Percentiles rank a stretch among this genome's conserved stretches.
phyloP scores from a whole-genome alignment of 2,329 filamentous ascomycete species.

The Orbilia ellipsospora region DNA sequence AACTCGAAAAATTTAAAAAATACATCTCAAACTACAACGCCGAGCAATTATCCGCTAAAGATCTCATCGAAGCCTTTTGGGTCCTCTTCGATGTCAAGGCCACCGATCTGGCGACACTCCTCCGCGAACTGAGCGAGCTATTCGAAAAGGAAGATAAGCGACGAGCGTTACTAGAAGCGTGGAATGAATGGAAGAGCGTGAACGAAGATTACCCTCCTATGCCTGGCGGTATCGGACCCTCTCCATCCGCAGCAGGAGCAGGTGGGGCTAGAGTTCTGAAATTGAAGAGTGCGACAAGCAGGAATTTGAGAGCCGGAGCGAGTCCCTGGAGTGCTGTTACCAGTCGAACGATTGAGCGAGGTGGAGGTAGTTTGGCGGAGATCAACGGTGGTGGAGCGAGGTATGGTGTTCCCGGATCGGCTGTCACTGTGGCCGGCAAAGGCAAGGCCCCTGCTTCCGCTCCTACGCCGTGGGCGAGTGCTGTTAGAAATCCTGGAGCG shows the following conservation, averaged over 20 bases:
- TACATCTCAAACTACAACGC: constrained; percentile 82
- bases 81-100: constrained; percentile 62
- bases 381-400: constrained; percentile 25
- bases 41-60: constrained; percentile 74
- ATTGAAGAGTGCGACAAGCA: constrained; percentile 74
- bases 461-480: constrained; percentile 56
- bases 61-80: constrained; percentile 77
- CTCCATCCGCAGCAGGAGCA: constrained; percentile 63
- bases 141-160: constrained; percentile 85
- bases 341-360: constrained; percentile 60
- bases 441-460: constrained; percentile 54
- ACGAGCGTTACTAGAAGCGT: constrained; percentile 79
- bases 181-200: constrained; percentile 81
- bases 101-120: constrained; percentile 83
- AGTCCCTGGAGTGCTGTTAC: constrained; percentile 70
- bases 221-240: constrained; percentile 59
- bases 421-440: constrained; percentile 55
- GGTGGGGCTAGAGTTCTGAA: constrained; percentile 72
- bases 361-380: constrained; percentile 59
- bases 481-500: constrained; percentile 63
- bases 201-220: constrained; percentile 59
- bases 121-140: constrained; percentile 90
- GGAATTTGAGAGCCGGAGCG: constrained; percentile 71
- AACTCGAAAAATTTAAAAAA: constrained; percentile 80
- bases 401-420: constrained; percentile 18